Base-by-base conservation (phyloP, 2,329 filamentous ascomycete species). In the Aureobasidium pullulans region DNA sequence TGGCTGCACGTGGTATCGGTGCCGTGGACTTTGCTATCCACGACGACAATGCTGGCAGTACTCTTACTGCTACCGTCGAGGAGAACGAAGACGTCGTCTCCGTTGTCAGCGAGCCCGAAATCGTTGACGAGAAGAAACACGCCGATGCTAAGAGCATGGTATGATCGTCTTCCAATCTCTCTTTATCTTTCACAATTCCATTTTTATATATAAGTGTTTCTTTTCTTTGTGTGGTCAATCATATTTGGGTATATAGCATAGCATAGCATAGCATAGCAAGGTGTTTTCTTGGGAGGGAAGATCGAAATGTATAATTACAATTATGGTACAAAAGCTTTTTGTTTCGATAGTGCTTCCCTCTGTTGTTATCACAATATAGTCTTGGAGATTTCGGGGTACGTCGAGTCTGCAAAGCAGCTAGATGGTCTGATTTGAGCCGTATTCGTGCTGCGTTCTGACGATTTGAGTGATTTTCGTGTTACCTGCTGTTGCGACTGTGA, bases 11-110 rank as follows among this genome's bases (percentile, higher is more conserved):
- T 11, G 49, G 49, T 2, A 60, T 60, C 23, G 48, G 29, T 4
- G 49, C 58, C 16, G 58, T 60, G 5, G 32, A 60, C 23, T 60
- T 60, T 29, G 32, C 58, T 13, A 43, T 60, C n/a, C 48, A 58
- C 23, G 54, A 49, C 8, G 44, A 58, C 6, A 11, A 29, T 16
- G 23, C 32, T 5, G 16, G 1, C 4, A n/a, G 23, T 9, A 28
- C 6, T 8, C 8, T 28, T 6, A 15, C 15, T 47, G 39, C 11
- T n/a, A 29, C 1, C 1, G 47, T 15, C 13, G 34, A 47, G 7
- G 48, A 39, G 11, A 36, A 53, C 9, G 39, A 50, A 16, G 48
- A 54, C 7, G 15, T 7, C 5, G 23, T n/a, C 28, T 31, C 36
- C 23, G 3, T 23, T 23, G 31, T 36, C 47, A 37, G 32, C 47